Conservation (phyloP, 495 filamentous ascomycete species). For the Annulohypoxylon bovei region DNA sequence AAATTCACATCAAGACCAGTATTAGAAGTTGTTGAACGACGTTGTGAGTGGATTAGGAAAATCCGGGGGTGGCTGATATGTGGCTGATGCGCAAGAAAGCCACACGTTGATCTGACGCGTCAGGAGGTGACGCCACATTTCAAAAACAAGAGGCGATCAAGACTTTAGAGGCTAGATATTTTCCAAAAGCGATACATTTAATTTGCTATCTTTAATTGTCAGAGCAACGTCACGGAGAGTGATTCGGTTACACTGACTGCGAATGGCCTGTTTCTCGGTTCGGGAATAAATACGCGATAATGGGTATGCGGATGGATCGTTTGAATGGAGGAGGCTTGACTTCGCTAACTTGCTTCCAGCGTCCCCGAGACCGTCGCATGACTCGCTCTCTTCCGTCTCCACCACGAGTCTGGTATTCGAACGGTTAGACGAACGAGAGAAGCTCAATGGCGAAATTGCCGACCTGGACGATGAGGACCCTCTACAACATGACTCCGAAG, state of each 20-base stretch:
- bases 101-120: neutral
- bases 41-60: neutral
- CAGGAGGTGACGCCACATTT: conserved; percentile 4
- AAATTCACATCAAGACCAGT: neutral
- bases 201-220: neutral
- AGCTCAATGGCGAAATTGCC: conserved; percentile 44
- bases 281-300: conserved; percentile 22
- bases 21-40: neutral
- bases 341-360: conserved; percentile 32
- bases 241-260: neutral
- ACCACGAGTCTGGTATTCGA: conserved; percentile 84
- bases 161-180: neutral
- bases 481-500: conserved; percentile 51
- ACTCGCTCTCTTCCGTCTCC: conserved; percentile 74
- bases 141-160: neutral
- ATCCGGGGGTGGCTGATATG: neutral
- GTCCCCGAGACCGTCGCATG: conserved; percentile 58
- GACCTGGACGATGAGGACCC: conserved; percentile 60
- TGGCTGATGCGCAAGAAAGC: neutral
- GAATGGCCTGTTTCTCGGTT: conserved; percentile 25
- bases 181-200: neutral
- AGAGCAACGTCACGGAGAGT: neutral
- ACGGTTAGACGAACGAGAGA: conserved; percentile 66
- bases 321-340: neutral
- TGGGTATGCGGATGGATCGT: conserved; percentile 27